A percentile compares a stretch with the other conserved stretches of the same genome.
Evolutionary conservation across 2,329 filamentous ascomycete genomes (phyloP).

Genomic region (Paraphoma sp.): DNA sequence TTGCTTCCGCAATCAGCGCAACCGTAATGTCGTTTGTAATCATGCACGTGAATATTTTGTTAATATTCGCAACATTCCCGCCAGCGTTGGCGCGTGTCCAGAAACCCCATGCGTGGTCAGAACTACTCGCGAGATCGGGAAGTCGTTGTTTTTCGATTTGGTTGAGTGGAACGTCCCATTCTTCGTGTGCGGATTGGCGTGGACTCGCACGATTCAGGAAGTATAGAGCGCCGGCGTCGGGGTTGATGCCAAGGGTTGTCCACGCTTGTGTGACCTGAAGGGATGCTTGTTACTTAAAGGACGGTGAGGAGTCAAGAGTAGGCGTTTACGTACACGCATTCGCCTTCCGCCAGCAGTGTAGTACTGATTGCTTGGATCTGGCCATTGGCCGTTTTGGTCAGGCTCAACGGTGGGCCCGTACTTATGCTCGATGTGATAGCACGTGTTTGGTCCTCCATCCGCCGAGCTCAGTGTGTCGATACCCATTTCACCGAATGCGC

Average conservation of each 20-base stretch:
- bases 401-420: background rate
- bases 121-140: background rate
- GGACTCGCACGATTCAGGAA: background rate
- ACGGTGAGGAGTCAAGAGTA: no score
- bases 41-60: background rate
- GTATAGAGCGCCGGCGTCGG: background rate
- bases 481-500: background rate
- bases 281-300: background rate
- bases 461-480: background rate
- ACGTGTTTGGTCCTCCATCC: background rate
- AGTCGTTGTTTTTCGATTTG: background rate
- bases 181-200: background rate
- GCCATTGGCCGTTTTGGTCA: background rate
- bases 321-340: background rate
- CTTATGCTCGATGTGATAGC: background rate
- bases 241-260: background rate
- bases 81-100: background rate
- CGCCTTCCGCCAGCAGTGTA: background rate
- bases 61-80: background rate
- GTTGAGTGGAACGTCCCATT: background rate
- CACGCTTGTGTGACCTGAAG: background rate
- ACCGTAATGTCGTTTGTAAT: background rate
- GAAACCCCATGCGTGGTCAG: conserved; percentile 1
- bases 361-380: background rate
- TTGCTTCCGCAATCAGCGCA: background rate